Conservation (phyloP, 495 filamentous ascomycete species). For the Xylaria nigripes region DNA sequence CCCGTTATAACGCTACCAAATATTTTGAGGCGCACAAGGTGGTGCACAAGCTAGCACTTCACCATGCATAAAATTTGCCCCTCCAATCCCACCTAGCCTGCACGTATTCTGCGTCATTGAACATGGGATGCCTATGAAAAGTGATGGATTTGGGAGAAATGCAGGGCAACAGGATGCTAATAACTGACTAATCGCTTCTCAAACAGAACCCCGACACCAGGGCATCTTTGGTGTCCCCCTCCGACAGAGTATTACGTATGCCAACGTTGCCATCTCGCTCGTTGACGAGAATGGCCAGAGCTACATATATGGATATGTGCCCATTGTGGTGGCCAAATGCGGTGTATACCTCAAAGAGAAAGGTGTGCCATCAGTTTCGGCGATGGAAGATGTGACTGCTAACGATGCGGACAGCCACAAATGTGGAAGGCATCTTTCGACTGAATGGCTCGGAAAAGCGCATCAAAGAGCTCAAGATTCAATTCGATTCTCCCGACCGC, state of each 20-base stretch:
- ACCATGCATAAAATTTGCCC: not conserved
- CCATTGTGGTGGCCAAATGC: constrained; percentile 97
- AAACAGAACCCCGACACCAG: constrained; percentile 32
- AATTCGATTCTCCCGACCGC: constrained; percentile 90
- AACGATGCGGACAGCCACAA: constrained; percentile 58
- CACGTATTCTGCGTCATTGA: not conserved
- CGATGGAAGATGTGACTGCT: constrained; percentile 12
- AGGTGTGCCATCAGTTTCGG: constrained; percentile 49
- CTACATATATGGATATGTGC: constrained; percentile 98
- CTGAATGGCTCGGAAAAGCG: constrained; percentile 93
- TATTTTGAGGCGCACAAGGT: not conserved
- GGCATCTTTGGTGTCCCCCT: constrained; percentile 93
- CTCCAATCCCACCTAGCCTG: not conserved
- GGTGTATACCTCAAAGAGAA: constrained; percentile 98
- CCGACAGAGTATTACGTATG: constrained; percentile 90
- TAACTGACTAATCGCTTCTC: constrained; percentile 10
- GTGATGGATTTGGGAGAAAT: not conserved
- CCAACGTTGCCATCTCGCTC: constrained; percentile 96
- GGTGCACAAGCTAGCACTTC: not conserved
- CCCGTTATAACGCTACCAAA: not conserved
- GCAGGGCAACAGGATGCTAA: not conserved
- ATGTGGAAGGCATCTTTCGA: constrained; percentile 95
- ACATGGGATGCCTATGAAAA: not conserved
- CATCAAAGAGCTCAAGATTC: constrained; percentile 88
- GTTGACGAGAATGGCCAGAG: constrained; percentile 84